Evolutionary conservation across 805 yeast species (phyloP).

Genomic region (Metschnikowia proteae): DNA sequence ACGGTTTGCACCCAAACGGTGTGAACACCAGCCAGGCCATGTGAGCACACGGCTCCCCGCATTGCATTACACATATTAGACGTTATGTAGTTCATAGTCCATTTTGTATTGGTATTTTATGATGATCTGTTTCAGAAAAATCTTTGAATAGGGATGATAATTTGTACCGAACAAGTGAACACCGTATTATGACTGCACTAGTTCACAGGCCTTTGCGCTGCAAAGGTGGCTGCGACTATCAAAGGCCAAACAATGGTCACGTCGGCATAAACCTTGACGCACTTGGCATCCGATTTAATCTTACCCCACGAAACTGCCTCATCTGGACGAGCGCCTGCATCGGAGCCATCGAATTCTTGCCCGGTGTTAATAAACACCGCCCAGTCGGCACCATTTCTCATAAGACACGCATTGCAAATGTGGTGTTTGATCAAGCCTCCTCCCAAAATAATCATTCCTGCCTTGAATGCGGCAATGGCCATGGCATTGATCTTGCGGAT

Average conservation of each 20-base stretch:
- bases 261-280: constrained; percentile 92
- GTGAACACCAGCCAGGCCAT: constrained; percentile 1
- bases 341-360: constrained; percentile 98
- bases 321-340: constrained; percentile 99
- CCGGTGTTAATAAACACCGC: constrained; percentile 98
- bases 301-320: constrained; percentile 99
- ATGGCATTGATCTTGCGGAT: constrained; percentile 86
- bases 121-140: too few relatives aligned
- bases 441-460: constrained; percentile 95
- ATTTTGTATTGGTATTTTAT: too few relatives aligned
- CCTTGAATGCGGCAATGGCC: constrained; percentile 90
- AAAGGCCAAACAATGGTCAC: constrained; percentile 93
- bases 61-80: not conserved
- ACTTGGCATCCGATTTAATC: constrained; percentile 88
- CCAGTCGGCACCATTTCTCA: constrained; percentile 99
- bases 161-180: too few relatives aligned
- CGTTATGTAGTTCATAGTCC: too few relatives aligned
- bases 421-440: constrained; percentile 97
- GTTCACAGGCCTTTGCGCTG: constrained; percentile 33
- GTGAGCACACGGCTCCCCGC: not conserved
- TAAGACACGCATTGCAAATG: constrained; percentile 94
- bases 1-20: constrained; percentile 4
- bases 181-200: not conserved
- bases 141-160: too few relatives aligned
- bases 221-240: constrained; percentile 97